Evolutionary conservation across 441 rosid species (phyloP).

Genomic region (Sinapis alba): DNA sequence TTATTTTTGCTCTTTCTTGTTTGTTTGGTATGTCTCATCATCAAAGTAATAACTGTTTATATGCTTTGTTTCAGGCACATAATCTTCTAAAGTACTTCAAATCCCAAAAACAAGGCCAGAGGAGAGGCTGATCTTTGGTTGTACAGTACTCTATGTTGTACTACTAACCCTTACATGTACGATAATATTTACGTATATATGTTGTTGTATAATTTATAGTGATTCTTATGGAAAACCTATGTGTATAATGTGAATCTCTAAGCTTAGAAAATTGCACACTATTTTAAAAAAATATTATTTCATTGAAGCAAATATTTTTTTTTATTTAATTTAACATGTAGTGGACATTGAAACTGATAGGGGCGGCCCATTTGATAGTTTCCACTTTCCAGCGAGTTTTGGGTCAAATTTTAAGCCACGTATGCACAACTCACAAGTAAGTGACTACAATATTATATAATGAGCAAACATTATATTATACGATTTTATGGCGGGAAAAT

Average conservation of each 20-base stretch:
- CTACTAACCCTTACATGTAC: not conserved
- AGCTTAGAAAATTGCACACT: not conserved
- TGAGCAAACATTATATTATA: conserved; percentile 12
- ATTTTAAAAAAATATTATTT: not conserved
- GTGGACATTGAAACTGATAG: not conserved
- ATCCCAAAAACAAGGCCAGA: conserved; percentile 66
- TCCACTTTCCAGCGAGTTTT: not conserved
- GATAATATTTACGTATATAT: not conserved
- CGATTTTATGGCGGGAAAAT: conserved; percentile 4
- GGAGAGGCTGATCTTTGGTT: conserved; percentile 52
- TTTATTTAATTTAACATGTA: not conserved
- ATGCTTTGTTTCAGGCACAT: conserved; percentile 63
- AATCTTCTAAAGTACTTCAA: conserved; percentile 69
- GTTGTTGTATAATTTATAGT: not conserved
- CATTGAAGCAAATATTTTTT: not conserved
- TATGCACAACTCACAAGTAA: not conserved
- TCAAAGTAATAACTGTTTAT: not conserved
- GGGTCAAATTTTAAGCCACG: not conserved
- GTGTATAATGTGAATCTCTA: not conserved
- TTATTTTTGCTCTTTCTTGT: not conserved
- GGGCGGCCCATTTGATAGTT: conserved; percentile 5
- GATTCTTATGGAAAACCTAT: not conserved
- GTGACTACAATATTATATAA: not conserved
- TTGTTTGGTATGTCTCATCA: not conserved
- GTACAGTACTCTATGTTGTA: too few relatives aligned